Evolutionary conservation across 2,329 filamentous ascomycete species (phyloP), one percentile per base, ranked within the genome.

Genomic region (Rutstroemia sp.): DNA sequence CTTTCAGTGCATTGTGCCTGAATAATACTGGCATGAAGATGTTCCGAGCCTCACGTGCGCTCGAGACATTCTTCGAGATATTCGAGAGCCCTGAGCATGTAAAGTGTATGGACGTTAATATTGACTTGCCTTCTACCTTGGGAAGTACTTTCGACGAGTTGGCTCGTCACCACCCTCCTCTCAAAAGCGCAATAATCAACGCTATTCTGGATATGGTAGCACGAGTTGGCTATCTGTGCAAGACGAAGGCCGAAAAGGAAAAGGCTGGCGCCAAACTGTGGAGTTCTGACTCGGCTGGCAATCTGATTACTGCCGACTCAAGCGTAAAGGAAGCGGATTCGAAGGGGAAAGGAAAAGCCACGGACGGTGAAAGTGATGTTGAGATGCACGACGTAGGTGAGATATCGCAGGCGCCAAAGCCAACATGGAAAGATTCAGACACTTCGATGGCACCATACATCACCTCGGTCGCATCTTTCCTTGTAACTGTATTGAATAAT

Each of bases 51-150:
- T 96, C 92, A 0, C 79, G 83, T 57, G 92, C 90, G 1, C 78
- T 99, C 46, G 86, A 92, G 56, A 88, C 84, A 63, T 97, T 92
- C 69, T 87, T 99, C 62, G 89, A 96, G 69, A 90, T 97, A n/a
- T 99, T 99, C 63, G 89, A 96, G 71, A 97, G 90, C 63, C 85
- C 91, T 2, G 80, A 84, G 16, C 95, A 99, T 71, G 84, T 99
- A 57, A 89, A 88, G 64, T 87, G 86, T 61, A 84, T 99, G 78
- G 84, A 89, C 60, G 76, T 78, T 39, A 92, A 96, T 62, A 76
- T 80, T 5, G 83, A 86, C 38, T 77, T 95, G 57, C 81, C 92
- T 9, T 81, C 80, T 30, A 82, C 83, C 40, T 80, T 99, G 50
- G 94, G 94, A 10, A 82, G 81, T 25, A 88, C 86, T 42, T 96